Conservation (phyloP, 1,284 basidiomycete genomes). For the Sphagnurus paluster region DNA sequence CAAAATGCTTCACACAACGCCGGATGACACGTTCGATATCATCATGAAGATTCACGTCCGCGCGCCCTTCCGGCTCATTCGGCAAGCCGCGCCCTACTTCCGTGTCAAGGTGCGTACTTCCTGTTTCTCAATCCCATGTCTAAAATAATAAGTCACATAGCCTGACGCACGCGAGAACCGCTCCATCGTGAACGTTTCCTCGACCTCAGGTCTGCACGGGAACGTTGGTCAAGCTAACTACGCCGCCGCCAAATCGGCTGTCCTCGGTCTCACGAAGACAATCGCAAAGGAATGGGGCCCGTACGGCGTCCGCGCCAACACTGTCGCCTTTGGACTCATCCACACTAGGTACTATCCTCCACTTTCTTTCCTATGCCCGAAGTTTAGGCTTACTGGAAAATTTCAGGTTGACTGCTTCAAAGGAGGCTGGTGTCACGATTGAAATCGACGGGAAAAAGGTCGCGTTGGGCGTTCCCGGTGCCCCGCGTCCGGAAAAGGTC, state of each 20-base stretch:
- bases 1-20: constrained; percentile 86
- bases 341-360: constrained; percentile 57
- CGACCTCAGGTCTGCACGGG: constrained; percentile 76
- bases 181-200: constrained; percentile 78
- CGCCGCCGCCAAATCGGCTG: constrained; percentile 74
- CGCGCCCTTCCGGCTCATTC: constrained; percentile 83
- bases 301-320: constrained; percentile 82
- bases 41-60: constrained; percentile 83
- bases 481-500: constrained; percentile 35
- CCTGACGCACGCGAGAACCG: constrained; percentile 62
- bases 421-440: constrained; percentile 76
- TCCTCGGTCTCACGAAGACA: constrained; percentile 81
- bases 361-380: neutral
- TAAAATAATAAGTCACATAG: constrained; percentile 22
- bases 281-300: constrained; percentile 87
- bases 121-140: neutral
- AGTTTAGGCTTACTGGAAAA: neutral
- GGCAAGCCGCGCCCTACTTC: constrained; percentile 84
- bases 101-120: constrained; percentile 66
- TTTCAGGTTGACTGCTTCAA: constrained; percentile 62
- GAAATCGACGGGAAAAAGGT: constrained; percentile 85
- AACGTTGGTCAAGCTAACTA: constrained; percentile 88
- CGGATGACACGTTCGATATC: constrained; percentile 80
- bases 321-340: constrained; percentile 76
- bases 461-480: constrained; percentile 74